These are phyloP conservation scores for Daedalea quercina DNA, from an alignment of 768 basidiomycete genomes.

Conservation along the genomic window DNA sequence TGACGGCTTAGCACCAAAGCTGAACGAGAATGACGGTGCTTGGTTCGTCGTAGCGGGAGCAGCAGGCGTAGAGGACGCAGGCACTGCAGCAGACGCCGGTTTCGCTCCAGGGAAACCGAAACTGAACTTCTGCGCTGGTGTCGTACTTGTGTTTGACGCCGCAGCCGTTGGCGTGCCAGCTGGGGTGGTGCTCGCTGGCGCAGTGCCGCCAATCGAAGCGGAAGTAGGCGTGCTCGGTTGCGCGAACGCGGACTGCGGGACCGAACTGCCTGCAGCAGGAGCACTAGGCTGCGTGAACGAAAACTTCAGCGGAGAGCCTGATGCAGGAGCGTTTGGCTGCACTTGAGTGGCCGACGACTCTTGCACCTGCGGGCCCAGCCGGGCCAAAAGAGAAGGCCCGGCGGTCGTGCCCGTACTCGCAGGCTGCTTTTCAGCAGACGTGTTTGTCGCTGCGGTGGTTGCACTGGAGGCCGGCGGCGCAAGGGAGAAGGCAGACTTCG, in stretches of 20 bases:
- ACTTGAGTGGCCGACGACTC: neutral
- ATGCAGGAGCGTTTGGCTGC: neutral
- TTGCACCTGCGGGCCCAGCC: neutral
- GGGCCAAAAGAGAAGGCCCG: neutral
- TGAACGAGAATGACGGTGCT: conserved; percentile 11
- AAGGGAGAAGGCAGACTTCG: conserved; percentile 12
- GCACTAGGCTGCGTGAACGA: conserved; percentile 1
- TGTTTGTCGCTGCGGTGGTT: neutral
- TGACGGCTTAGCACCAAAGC: neutral
- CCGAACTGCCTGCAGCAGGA: neutral
- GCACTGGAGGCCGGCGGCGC: neutral
- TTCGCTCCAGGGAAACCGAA: conserved; percentile 25
- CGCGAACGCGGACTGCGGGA: neutral
- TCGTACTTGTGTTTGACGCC: conserved; percentile 13
- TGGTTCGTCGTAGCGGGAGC: neutral
- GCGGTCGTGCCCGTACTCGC: neutral
- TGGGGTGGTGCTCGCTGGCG: neutral
- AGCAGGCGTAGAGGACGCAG: neutral
- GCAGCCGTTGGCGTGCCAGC: conserved; percentile 6
- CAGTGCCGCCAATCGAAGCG: conserved; percentile 9
- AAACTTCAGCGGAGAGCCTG: neutral
- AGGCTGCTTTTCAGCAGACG: neutral
- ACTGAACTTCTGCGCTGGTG: conserved; percentile 29
- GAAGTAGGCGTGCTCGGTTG: neutral
- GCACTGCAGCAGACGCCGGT: neutral